Conservation (phyloP, 352 stramenopile species). For the Globisporangium nagaii region DNA sequence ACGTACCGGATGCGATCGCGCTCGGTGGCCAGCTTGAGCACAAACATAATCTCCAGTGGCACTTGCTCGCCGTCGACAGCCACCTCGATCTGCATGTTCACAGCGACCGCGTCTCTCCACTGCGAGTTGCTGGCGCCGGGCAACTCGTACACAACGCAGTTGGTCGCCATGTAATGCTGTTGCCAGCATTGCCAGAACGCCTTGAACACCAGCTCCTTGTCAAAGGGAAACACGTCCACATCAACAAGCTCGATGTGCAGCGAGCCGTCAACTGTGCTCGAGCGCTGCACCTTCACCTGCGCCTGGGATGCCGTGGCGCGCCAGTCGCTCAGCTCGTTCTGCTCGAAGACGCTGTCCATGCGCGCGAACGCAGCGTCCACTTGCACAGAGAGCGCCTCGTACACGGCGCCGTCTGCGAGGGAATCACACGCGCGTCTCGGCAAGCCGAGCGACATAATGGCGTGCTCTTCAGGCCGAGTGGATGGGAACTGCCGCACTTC, state of each 20-base stretch:
- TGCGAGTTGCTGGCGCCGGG: background rate
- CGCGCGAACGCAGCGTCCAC: background rate
- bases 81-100: background rate
- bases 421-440: background rate
- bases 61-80: background rate
- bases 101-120: background rate
- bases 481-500: background rate
- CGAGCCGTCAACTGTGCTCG: background rate
- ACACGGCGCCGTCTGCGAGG: constrained; percentile 1
- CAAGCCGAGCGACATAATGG: no score
- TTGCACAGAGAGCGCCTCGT: background rate
- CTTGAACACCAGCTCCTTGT: background rate
- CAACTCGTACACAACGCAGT: background rate
- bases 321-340: constrained; percentile 32
- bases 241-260: background rate
- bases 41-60: background rate
- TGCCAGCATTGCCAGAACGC: constrained; percentile 4
- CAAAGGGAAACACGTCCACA: background rate
- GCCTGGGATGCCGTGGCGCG: constrained; percentile 17
- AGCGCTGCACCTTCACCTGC: background rate
- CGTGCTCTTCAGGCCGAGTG: background rate
- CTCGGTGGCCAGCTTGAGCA: background rate
- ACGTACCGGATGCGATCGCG: background rate
- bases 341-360: constrained; percentile 21
- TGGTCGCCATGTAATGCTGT: background rate